Evolutionary conservation across 176 grass and related monocot genomes (phyloP), one percentile per base, ranked within the genome.

Genomic region (Bolboschoenus planiculmis): DNA sequence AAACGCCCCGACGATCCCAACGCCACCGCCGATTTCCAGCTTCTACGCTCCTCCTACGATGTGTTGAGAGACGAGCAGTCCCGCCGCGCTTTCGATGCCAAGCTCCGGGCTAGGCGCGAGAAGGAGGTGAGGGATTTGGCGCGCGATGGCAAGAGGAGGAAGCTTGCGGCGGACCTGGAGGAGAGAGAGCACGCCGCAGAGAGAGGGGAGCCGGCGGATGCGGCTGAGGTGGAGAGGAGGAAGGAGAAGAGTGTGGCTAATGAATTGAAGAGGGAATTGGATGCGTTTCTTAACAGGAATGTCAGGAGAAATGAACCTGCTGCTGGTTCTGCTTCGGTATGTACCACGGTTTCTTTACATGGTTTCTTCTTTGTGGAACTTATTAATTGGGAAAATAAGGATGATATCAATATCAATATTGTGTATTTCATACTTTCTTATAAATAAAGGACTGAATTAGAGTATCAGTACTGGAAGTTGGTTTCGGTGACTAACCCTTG

Each of bases 1-100:
- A 98, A 98, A 55, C 90, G 90, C 30, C 90, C 84, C 54, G 82
- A 91, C 76, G 89, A 95, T 34, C 89, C 92, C 79, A 83, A 88
- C 83, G 92, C 95, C 79, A 98, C 90, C 81, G 87, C 92, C 34
- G 92, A 99, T 61, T 99, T 99, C 84, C 90, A 99, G 82, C 40
- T 35, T 29, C 96, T 99, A 61, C 78, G 75, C 7, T 64, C 84
- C 79, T 95, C 92, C 16, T 95, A 95, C 84, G 87, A 91, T 35
- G 5, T 95, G 58, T 83, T 98, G 55, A 84, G 86, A 0, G 92
- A 95, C 64, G 92, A 99, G 78, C 73, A 88, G 18, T 47, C 84
- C n/a, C 88, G 92, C 72, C 85, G 87, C n/a, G 81, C 83, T 40
- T 95, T 98, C 46, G 90, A 95, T 64, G 92, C 82, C 4, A 87